Conservation (phyloP, 768 basidiomycete genomes). For the Amanita subjunquillea region DNA sequence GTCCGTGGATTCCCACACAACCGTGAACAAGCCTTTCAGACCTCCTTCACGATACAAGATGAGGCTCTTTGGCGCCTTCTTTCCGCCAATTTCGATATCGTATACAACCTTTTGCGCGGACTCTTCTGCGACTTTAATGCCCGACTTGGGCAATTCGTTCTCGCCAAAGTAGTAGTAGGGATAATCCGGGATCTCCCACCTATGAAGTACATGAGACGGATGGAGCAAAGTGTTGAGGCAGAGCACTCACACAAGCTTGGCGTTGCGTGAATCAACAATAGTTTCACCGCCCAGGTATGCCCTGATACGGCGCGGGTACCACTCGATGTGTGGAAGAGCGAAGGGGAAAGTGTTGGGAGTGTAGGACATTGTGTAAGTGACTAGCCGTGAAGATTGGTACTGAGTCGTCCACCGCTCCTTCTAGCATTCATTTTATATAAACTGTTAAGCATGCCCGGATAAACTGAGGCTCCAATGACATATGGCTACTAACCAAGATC, state of each 20-base stretch:
- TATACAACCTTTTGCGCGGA: constrained; percentile 25
- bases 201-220: background rate
- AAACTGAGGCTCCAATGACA: too few relatives aligned
- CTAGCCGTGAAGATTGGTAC: too few relatives aligned
- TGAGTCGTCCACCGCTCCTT: too few relatives aligned
- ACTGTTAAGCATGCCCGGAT: too few relatives aligned
- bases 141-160: constrained; percentile 33
- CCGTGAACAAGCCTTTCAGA: constrained; percentile 35
- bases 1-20: constrained; percentile 41
- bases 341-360: constrained; percentile 16
- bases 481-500: too few relatives aligned
- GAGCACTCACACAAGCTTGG: constrained; percentile 46
- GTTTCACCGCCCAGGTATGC: constrained; percentile 40
- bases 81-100: constrained; percentile 35
- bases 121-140: constrained; percentile 20
- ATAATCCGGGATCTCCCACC: constrained; percentile 47
- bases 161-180: constrained; percentile 45
- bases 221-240: background rate
- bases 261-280: constrained; percentile 43
- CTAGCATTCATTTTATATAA: too few relatives aligned
- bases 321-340: constrained; percentile 36
- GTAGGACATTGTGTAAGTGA: too few relatives aligned
- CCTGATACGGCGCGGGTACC: constrained; percentile 38
- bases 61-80: constrained; percentile 25
- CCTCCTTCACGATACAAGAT: constrained; percentile 20